Percentiles rank a stretch among this genome's conserved stretches.
These are phyloP conservation scores for Acanthamoeba castellanii DNA, from an alignment of 208 protist species.

Conservation along the genomic window DNA sequence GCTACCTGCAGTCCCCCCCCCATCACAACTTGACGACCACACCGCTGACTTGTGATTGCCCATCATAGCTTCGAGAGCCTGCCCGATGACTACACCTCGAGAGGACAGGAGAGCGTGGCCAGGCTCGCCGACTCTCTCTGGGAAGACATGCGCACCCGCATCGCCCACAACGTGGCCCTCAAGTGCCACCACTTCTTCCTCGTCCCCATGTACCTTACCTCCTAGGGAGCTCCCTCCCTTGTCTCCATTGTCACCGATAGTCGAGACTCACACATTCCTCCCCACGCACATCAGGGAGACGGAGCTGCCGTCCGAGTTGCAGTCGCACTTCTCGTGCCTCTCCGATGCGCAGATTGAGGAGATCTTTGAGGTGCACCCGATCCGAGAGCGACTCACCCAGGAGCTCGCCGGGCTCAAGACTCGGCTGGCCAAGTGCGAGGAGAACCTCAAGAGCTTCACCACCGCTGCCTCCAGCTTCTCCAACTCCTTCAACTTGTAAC, in stretches of 20 bases:
- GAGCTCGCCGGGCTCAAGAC: slow-evolving; percentile 80
- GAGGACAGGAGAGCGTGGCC: slow-evolving; percentile 79
- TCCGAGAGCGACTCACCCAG: slow-evolving; percentile 76
- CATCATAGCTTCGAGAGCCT: slow-evolving; percentile 45
- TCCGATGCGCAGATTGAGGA: slow-evolving; percentile 80
- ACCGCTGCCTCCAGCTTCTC: slow-evolving; percentile 73
- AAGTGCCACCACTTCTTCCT: slow-evolving; percentile 89
- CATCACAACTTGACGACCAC: no score
- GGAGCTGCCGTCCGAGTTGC: slow-evolving; percentile 82
- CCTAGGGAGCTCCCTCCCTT: not conserved
- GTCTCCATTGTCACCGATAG: not conserved
- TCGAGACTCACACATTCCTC: not conserved
- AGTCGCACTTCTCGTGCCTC: slow-evolving; percentile 79
- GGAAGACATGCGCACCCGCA: slow-evolving; percentile 79
- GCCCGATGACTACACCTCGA: slow-evolving; percentile 57
- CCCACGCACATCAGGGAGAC: slow-evolving; percentile 52
- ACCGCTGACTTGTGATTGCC: not conserved
- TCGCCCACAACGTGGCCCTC: slow-evolving; percentile 85
- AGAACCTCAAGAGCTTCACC: slow-evolving; percentile 80
- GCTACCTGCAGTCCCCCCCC: not conserved
- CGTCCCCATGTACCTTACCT: slow-evolving; percentile 80
- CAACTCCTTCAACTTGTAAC: slow-evolving; percentile 48
- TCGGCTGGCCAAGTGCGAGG: slow-evolving; percentile 77
- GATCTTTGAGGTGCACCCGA: slow-evolving; percentile 84
- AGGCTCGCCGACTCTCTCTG: slow-evolving; percentile 80